Evolutionary conservation across 495 filamentous ascomycete species (phyloP).

Genomic region (Neurospora sp.): DNA sequence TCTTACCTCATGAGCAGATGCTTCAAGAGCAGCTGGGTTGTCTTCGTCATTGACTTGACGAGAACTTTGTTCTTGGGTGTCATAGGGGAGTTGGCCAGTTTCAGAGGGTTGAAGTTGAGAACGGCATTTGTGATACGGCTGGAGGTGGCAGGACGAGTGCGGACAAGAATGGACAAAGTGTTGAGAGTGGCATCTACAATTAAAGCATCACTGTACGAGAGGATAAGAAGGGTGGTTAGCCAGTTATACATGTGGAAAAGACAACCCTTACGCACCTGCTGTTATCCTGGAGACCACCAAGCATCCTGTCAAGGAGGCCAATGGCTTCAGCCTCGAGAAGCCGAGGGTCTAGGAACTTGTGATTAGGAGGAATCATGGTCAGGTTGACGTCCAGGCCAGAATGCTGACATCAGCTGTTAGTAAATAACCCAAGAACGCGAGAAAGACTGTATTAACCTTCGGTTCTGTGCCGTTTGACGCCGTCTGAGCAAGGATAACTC

Average conservation of each 20-base stretch:
- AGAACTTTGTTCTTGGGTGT: constrained; percentile 69
- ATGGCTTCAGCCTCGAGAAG: constrained; percentile 85
- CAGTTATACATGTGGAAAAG: background rate
- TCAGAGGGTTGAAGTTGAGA: constrained; percentile 85
- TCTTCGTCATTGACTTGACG: constrained; percentile 88
- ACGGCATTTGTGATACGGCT: constrained; percentile 76
- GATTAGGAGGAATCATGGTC: constrained; percentile 70
- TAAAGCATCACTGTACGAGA: constrained; percentile 62
- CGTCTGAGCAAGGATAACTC: constrained; percentile 86
- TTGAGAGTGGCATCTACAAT: constrained; percentile 88
- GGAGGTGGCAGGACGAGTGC: constrained; percentile 66
- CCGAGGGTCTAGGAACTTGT: constrained; percentile 62
- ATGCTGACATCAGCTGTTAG: constrained; percentile 43
- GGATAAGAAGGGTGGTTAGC: background rate
- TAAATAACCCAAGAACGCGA: constrained; percentile 3
- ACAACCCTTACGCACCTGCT: constrained; percentile 46
- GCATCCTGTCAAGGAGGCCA: constrained; percentile 78
- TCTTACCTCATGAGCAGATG: constrained; percentile 68
- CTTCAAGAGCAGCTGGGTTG: constrained; percentile 67
- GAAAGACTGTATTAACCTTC: constrained; percentile 46
- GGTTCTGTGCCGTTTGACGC: constrained; percentile 73
- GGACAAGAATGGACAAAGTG: constrained; percentile 67
- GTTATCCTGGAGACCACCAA: constrained; percentile 81
- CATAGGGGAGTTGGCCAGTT: constrained; percentile 62
- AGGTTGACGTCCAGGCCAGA: constrained; percentile 83